Evolutionary conservation across 768 basidiomycete genomes (phyloP).

Genomic region (Amyloporia xantha): DNA sequence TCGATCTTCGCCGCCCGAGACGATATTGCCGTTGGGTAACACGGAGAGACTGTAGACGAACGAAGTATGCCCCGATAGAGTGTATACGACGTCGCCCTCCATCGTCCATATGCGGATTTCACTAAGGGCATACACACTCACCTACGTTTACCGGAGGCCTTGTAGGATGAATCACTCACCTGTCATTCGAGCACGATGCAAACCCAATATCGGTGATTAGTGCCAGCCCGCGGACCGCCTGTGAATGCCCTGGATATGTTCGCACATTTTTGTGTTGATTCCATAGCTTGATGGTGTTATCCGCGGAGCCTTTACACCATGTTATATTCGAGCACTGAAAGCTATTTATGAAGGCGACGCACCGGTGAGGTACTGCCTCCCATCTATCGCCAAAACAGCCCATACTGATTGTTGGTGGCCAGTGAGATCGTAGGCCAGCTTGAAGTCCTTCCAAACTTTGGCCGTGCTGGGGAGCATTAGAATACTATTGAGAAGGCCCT

Average conservation of each 20-base stretch:
- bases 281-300: slow-evolving; percentile 92
- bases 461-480: slow-evolving; percentile 57
- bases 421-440: slow-evolving; percentile 63
- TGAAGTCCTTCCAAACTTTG: slow-evolving; percentile 86
- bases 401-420: slow-evolving; percentile 91
- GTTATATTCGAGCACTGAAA: background rate
- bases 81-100: slow-evolving; percentile 68
- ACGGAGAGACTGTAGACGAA: slow-evolving; percentile 90
- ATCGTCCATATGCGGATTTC: slow-evolving; percentile 92
- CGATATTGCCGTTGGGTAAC: slow-evolving; percentile 73
- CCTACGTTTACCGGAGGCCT: background rate
- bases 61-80: slow-evolving; percentile 90
- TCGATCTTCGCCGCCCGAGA: slow-evolving; percentile 93
- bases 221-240: slow-evolving; percentile 84
- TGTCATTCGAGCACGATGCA: slow-evolving; percentile 94
- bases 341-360: slow-evolving; percentile 11
- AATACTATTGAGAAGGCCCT: background rate
- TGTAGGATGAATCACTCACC: slow-evolving; percentile 35
- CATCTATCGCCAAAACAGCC: slow-evolving; percentile 80
- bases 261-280: slow-evolving; percentile 63
- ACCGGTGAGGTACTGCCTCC: slow-evolving; percentile 81
- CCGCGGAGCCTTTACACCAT: slow-evolving; percentile 67
- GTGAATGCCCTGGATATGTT: slow-evolving; percentile 81
- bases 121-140: slow-evolving; percentile 32
- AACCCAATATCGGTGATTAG: slow-evolving; percentile 84